Evolutionary conservation across 805 yeast genomes (phyloP), one percentile per base, ranked within the genome.

Genomic region (Diddensiella santjacobensis): DNA sequence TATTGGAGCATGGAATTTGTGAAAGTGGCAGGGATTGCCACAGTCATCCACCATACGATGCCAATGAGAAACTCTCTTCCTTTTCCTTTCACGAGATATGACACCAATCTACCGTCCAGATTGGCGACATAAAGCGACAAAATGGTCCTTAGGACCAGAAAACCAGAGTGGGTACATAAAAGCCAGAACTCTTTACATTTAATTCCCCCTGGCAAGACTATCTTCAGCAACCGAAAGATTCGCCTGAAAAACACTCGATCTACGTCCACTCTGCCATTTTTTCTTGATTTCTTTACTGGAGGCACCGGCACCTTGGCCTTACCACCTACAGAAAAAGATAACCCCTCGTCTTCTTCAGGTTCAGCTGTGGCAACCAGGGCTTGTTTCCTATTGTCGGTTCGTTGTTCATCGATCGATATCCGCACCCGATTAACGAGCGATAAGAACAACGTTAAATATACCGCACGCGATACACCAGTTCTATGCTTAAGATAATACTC

Each of bases 1-100:
- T 64, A 67, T 40, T 59, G 59, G 45, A 89, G 73, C 46, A 85
- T 64, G 0, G 95, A 79, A 58, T 89, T 87, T 6, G 86, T 82
- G 24, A 86, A 60, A 2, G 96, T 78, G 1, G 96, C 93, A 0
- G 98, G 98, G 6, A 88, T 63, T 8, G 96, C 96, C 11, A 90
- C 71, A 13, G 79, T 58, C 83, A 90, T 78, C 97, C 97, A 90
- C 58, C 78, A 72, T 1, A 77, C 71, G 47, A 89, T 65, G 23
- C 84, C 74, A 51, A 75, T 74, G 48, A 82, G 69, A 59, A 90
- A 89, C 40, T 72, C 73, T 41, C 74, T 71, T 52, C 88, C 84
- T 44, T 75, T 74, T 53, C 84, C 87, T 36, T 83, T 76, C 23
- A 90, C 86, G 56, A 90, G 73, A 1, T 87, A 79, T 0, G 96